These are phyloP conservation scores for Hypericum perforatum DNA, from an alignment of 345 rosid species.

Conservation along the genomic window DNA sequence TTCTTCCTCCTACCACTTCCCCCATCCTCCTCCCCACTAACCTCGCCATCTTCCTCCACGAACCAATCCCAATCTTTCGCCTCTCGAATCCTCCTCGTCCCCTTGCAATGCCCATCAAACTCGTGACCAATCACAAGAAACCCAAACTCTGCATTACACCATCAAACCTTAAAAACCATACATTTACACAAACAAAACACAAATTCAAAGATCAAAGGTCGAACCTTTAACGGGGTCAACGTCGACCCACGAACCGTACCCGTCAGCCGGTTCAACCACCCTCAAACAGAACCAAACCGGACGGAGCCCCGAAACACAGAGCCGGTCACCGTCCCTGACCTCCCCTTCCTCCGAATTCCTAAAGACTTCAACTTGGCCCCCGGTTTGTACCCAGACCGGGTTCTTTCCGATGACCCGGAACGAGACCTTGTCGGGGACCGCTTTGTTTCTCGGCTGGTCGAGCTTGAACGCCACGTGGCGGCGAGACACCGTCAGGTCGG, in stretches of 20 bases:
- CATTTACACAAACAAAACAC: neutral
- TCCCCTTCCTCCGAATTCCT: slow-evolving; percentile 43
- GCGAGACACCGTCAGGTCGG: slow-evolving; percentile 55
- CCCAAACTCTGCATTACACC: slow-evolving; percentile 58
- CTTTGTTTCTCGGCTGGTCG: slow-evolving; percentile 10
- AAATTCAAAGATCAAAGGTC: neutral
- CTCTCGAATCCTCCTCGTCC: slow-evolving; percentile 19
- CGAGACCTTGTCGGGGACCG: slow-evolving; percentile 30
- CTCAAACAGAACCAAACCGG: slow-evolving; percentile 53
- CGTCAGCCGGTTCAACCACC: slow-evolving; percentile 11
- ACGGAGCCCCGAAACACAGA: slow-evolving; percentile 41
- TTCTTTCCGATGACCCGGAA: slow-evolving; percentile 60
- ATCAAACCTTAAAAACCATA: neutral
- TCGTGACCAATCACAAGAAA: slow-evolving; percentile 69
- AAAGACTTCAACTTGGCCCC: slow-evolving; percentile 28
- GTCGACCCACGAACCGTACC: slow-evolving; percentile 11
- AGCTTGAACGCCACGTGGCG: slow-evolving; percentile 38
- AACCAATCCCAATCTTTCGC: slow-evolving; percentile 75
- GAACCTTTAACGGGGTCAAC: slow-evolving; percentile 63
- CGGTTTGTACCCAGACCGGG: slow-evolving; percentile 50
- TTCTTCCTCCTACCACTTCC: slow-evolving; percentile 17
- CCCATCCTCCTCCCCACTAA: slow-evolving; percentile 20
- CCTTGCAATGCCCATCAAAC: slow-evolving; percentile 53
- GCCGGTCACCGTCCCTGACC: slow-evolving; percentile 38
- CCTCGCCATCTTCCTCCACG: slow-evolving; percentile 35